phyloP scores from a whole-genome alignment of 169 alveolate species.

The Amoebophrya sp. region DNA sequence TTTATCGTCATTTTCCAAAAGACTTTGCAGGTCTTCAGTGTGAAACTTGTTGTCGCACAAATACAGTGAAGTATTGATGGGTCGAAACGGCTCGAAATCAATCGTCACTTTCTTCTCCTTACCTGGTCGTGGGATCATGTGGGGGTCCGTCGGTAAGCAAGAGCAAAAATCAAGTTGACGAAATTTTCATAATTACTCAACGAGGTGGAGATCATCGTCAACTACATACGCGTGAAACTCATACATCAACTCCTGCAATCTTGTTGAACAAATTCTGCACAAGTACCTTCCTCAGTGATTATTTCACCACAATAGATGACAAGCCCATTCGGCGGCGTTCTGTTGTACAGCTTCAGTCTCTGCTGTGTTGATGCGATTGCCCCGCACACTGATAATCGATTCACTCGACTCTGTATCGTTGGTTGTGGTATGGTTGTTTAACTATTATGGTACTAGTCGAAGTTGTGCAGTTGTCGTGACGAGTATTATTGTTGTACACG shows the following conservation, averaged over 20 bases:
- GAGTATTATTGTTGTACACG: too few species aligned
- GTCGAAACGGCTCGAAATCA: conserved; percentile 96
- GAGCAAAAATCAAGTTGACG: too few species aligned
- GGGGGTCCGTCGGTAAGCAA: too few species aligned
- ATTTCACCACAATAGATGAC: conserved; percentile 95
- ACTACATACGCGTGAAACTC: too few species aligned
- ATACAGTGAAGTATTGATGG: conserved; percentile 92
- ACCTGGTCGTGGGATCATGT: too few species aligned
- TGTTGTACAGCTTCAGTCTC: conserved; percentile 76
- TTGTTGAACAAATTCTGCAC: conserved; percentile 41
- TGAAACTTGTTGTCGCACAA: conserved; percentile 93
- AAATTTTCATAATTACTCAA: too few species aligned
- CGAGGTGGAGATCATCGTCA: too few species aligned
- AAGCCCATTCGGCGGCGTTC: conserved; percentile 96
- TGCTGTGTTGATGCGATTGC: conserved; percentile 97
- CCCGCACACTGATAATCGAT: conserved; percentile 87
- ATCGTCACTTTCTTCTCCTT: conserved; percentile 79
- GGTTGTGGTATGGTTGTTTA: too few species aligned
- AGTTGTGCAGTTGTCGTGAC: too few species aligned
- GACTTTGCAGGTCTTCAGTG: conserved; percentile 77
- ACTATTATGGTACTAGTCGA: too few species aligned
- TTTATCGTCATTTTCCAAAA: conserved; percentile 85
- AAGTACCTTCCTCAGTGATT: conserved; percentile 86
- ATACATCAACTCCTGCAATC: too few species aligned
- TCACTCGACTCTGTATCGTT: background rate